A percentile compares a stretch with the other conserved stretches of the same genome.
phyloP scores from a whole-genome alignment of 2,329 filamentous ascomycete species.

The Apiospora saccharicola region DNA sequence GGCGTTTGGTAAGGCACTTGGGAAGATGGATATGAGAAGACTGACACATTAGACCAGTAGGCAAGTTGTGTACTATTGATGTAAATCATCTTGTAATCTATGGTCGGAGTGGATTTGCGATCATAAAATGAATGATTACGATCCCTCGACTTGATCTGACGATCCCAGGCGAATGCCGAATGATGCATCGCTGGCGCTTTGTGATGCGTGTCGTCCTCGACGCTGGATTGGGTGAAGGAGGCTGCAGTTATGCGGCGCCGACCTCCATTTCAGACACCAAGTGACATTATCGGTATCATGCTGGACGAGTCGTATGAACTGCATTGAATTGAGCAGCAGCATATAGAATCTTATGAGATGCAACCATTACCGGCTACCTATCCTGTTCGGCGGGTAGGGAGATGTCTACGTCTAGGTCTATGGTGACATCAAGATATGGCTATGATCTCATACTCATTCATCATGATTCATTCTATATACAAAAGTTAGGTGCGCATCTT shows the following conservation, averaged over 20 bases:
- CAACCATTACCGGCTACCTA: not conserved
- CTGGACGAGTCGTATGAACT: too few species aligned
- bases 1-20: not conserved
- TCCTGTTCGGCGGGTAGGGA: not conserved
- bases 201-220: too few species aligned
- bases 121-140: not conserved
- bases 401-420: not conserved
- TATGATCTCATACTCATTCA: not conserved
- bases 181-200: not conserved
- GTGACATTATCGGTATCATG: too few species aligned
- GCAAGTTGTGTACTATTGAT: not conserved
- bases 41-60: not conserved
- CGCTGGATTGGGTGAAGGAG: too few species aligned
- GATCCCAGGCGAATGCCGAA: not conserved
- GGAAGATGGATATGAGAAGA: not conserved
- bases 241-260: too few species aligned
- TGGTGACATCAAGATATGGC: not conserved
- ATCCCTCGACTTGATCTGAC: too few species aligned
- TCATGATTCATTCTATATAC: conserved; percentile 16
- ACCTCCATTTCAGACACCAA: too few species aligned
- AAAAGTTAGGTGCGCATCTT: not conserved
- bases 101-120: not conserved
- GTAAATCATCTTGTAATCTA: not conserved
- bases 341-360: not conserved
- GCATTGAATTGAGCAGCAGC: too few species aligned